These are phyloP conservation scores for Phaeophleospora eucalypticola DNA, from an alignment of 2,329 filamentous ascomycete genomes.

Conservation along the genomic window DNA sequence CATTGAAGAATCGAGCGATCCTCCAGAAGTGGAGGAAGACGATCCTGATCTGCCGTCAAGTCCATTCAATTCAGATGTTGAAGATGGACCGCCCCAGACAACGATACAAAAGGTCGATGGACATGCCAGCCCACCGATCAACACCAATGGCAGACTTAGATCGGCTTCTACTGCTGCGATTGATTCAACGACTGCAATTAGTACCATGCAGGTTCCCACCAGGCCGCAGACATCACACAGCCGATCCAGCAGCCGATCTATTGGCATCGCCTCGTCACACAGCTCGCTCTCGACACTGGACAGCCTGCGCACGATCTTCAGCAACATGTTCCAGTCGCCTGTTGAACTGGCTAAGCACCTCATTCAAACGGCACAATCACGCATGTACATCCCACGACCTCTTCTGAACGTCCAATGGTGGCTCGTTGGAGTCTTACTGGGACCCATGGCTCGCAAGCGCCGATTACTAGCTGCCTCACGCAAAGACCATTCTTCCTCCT, in stretches of 20 bases:
- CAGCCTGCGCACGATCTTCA: conserved; percentile 25
- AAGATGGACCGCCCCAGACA: background rate
- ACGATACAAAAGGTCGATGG: background rate
- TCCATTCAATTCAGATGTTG: conserved; percentile 1
- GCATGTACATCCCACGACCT: conserved; percentile 27
- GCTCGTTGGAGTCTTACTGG: conserved; percentile 30
- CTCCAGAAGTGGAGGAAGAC: too few relatives aligned
- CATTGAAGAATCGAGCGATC: too few relatives aligned
- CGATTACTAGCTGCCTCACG: conserved; percentile 1
- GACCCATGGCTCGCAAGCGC: conserved; percentile 29
- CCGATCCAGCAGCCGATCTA: conserved; percentile 12
- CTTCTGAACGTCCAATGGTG: conserved; percentile 34
- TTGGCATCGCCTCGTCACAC: conserved; percentile 8
- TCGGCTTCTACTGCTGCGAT: background rate
- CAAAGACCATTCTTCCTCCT: too few relatives aligned
- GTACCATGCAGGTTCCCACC: too few relatives aligned
- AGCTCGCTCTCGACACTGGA: conserved; percentile 18
- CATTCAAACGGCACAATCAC: conserved; percentile 26
- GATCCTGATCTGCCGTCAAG: conserved; percentile 3
- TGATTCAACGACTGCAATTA: too few relatives aligned
- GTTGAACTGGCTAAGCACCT: conserved; percentile 30
- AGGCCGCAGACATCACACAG: too few relatives aligned
- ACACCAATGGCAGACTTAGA: background rate
- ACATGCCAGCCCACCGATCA: background rate
- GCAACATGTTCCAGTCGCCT: conserved; percentile 28